Conservation (phyloP, 179 eudicot species). For the Camellia oleifera region DNA sequence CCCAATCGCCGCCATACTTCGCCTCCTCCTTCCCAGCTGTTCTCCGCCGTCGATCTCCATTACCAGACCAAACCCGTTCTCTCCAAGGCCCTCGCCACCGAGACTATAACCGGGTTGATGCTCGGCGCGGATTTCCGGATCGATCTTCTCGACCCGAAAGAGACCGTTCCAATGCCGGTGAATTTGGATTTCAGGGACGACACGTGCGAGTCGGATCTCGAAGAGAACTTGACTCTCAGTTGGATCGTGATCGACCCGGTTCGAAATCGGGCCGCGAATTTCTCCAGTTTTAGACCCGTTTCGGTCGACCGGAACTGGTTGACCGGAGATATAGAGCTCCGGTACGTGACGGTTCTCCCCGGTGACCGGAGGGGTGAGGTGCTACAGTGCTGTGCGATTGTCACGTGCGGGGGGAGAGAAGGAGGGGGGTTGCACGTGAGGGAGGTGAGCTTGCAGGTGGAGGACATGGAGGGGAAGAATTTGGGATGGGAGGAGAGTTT, state of each 20-base stretch:
- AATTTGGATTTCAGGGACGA: conserved; percentile 22
- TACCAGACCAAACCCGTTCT: conserved; percentile 36
- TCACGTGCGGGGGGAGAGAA: conserved; percentile 41
- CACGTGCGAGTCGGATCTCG: conserved; percentile 15
- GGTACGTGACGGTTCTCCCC: conserved; percentile 35
- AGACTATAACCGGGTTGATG: conserved; percentile 52
- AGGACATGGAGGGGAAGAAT: conserved; percentile 37
- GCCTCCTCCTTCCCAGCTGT: conserved; percentile 16
- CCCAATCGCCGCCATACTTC: background rate
- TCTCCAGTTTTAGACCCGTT: conserved; percentile 53
- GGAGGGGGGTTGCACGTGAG: conserved; percentile 33
- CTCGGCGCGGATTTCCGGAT: conserved; percentile 54
- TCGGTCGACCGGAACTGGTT: conserved; percentile 49
- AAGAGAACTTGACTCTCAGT: conserved; percentile 46
- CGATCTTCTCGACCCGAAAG: conserved; percentile 58
- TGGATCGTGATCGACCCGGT: conserved; percentile 69
- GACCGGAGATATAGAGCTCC: conserved; percentile 36
- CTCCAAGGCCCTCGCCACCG: conserved; percentile 41
- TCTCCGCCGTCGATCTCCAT: conserved; percentile 76
- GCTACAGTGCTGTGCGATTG: conserved; percentile 39
- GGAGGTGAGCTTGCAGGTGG: conserved; percentile 41
- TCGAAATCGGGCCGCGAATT: conserved; percentile 36
- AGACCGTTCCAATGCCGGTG: conserved; percentile 24
- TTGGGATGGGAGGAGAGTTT: conserved; percentile 34
- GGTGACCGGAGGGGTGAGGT: conserved; percentile 22